Base-by-base conservation (phyloP, 257 asterid genomes). In the Solanum chiquidenum region DNA sequence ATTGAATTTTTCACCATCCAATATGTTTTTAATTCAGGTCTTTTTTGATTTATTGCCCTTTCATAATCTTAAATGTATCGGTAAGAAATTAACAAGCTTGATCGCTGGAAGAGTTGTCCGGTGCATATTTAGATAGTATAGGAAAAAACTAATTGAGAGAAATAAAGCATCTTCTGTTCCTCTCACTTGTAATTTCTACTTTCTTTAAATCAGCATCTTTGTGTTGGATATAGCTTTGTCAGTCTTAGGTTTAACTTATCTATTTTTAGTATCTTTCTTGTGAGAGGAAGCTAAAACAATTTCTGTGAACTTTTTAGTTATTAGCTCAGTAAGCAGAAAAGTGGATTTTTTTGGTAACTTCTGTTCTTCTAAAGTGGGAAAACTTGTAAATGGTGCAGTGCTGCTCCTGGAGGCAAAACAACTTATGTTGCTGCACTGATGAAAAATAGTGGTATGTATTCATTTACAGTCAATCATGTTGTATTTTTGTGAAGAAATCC, bases 351-450 rank as follows among this genome's bases (percentile, higher is more conserved):
- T 74, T 13, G 62, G 52, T 89, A 37, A 44, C 68, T 85, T 71
- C 76, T 74, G 49, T 72, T 60, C 73, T 46, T 89, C 86, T 90
- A 42, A 90, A 86, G 90, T 62, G 86, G 37, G 60, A 88, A 87
- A 87, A 38, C 87, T 86, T 84, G 58, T 86, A n/a, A 34, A 25
- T 52, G 18, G 88, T 92, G 90, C 80, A 97, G 99, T 91, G 99
- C 99, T 90, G 98, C 99, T 31, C 99, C 99, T 87, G 99, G 99
- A 86, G 98, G 99, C 86, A 97, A 97, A 94, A 97, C 98, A 75
- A 95, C 99, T 42, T 97, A 97, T 88, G 83, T 95, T 87, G 98
- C 99, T 77, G 96, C 99, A 8, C 96, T 97, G 73, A 95, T 97
- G 99, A 97, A 95, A 92, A 97, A 95, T 88, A 95, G 96, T 88